Base-by-base conservation (phyloP, 176 grass and related monocot species). In the Oryza longistaminata region DNA sequence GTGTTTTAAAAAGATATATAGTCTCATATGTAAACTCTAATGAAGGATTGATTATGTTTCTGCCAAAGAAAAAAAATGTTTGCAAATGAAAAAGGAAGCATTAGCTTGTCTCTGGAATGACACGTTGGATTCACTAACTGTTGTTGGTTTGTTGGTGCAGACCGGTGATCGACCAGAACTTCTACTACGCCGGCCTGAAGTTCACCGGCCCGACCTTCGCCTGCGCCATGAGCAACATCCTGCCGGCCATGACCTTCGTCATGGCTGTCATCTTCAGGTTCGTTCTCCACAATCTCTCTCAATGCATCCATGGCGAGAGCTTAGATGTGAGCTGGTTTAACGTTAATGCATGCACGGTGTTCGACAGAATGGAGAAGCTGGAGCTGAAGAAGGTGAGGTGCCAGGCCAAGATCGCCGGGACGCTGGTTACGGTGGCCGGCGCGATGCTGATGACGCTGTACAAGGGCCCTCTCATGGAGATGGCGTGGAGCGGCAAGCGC, bases 381-480 rank as follows among this genome's bases (percentile, higher is more conserved):
- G 70, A 95, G 70, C 40, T 95, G 14, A 93, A 79, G 89, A 88
- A 77, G 80, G 9, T 98, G 73, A 83, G 81, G 60, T 95, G 93
- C 81, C 96, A 92, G 82, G 96, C 93, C 62, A 98, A 95, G 91
- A 81, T 98, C 52, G 60, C 53, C 15, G 96, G 96, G 1, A 95
- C 96, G 68, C 14, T 89, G 72, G 93, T 98, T 35, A 95, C 96
- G 2, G 96, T 98, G 70, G 96, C 78, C 33, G 96, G 96, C 66
- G 96, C 96, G 29, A 98, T 98, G 93, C 75, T 98, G 75, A 98
- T 98, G 96, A 95, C 96, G 66, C 81, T 98, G 27, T 98, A 95
- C 89, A 98, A 95, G 89, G 96, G 96, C 60, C 96, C 96, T 7
- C 87, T 98, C 17, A 93, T 98, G 91, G 74, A 98, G 84, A 88